Evolutionary conservation across 371 early-diverging fungal genomes (phyloP).

Genomic region (Circinella minor): DNA sequence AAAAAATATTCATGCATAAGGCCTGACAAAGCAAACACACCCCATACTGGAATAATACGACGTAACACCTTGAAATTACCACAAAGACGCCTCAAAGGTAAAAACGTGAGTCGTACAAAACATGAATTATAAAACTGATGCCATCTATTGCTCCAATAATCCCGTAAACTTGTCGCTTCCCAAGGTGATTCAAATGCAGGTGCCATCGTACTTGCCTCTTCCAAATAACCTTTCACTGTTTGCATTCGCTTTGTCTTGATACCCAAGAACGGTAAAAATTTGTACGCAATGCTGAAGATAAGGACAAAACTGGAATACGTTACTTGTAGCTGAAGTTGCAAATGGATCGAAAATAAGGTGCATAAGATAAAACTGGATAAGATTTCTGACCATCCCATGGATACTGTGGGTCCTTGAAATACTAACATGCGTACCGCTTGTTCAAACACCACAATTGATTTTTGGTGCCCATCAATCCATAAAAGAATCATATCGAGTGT

Average conservation of each 20-base stretch:
- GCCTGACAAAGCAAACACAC: constrained; percentile 46
- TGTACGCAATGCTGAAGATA: constrained; percentile 19
- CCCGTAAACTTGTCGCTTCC: constrained; percentile 37
- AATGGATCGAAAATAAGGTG: constrained; percentile 36
- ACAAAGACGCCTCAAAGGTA: constrained; percentile 33
- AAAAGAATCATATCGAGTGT: constrained; percentile 2
- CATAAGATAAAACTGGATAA: constrained; percentile 25
- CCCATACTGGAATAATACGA: constrained; percentile 29
- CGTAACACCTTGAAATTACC: constrained; percentile 19
- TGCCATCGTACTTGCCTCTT: constrained; percentile 36
- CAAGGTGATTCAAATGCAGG: constrained; percentile 41
- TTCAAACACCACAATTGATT: constrained; percentile 13
- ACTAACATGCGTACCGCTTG: constrained; percentile 11
- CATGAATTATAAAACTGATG: constrained; percentile 46
- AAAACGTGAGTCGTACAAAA: constrained; percentile 41
- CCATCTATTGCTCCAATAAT: constrained; percentile 49
- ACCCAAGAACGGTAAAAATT: constrained; percentile 27
- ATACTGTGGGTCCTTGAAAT: constrained; percentile 1
- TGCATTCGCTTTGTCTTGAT: constrained; percentile 14
- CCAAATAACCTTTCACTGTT: constrained; percentile 34
- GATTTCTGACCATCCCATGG: constrained; percentile 6
- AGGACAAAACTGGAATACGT: constrained; percentile 33
- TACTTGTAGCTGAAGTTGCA: constrained; percentile 40
- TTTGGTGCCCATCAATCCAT: not conserved
- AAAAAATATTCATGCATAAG: constrained; percentile 50